These are phyloP conservation scores for Barnettozyma botsteinii DNA, from an alignment of 805 yeast genomes.

Conservation along the genomic window DNA sequence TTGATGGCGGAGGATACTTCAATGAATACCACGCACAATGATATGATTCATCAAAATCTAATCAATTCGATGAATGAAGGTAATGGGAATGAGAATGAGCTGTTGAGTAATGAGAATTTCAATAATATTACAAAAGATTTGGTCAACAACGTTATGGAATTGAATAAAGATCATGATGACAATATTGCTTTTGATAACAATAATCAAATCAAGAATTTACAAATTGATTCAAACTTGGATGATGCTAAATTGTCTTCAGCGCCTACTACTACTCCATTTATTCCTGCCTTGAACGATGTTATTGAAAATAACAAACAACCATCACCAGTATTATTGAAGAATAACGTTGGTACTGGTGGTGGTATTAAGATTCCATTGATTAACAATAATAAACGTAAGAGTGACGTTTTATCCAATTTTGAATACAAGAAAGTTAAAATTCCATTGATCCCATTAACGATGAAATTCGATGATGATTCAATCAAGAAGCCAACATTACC, in stretches of 20 bases:
- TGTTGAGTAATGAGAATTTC: slow-evolving; percentile 4
- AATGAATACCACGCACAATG: too few species aligned
- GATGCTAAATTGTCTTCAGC: background rate
- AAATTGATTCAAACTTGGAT: background rate
- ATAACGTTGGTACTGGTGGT: too few species aligned
- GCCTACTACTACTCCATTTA: background rate
- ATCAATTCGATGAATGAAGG: slow-evolving; percentile 1
- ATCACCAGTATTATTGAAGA: too few species aligned
- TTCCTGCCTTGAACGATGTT: too few species aligned
- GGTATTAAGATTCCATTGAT: background rate
- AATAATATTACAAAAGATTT: slow-evolving; percentile 8
- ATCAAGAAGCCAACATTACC: too few species aligned
- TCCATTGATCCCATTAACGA: slow-evolving; percentile 19
- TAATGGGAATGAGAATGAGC: background rate
- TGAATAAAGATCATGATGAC: slow-evolving; percentile 3
- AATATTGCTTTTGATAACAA: background rate
- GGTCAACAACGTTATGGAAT: slow-evolving; percentile 7
- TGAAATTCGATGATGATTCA: slow-evolving; percentile 5
- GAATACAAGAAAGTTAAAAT: slow-evolving; percentile 24
- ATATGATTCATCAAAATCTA: slow-evolving; percentile 1
- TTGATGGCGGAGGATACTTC: too few species aligned
- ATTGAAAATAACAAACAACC: too few species aligned
- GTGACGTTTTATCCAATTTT: slow-evolving; percentile 19
- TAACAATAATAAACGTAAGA: slow-evolving; percentile 13
- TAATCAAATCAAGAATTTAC: background rate